Conservation (phyloP, 2,329 filamentous ascomycete genomes). For the Paracamarosporium sp. region DNA sequence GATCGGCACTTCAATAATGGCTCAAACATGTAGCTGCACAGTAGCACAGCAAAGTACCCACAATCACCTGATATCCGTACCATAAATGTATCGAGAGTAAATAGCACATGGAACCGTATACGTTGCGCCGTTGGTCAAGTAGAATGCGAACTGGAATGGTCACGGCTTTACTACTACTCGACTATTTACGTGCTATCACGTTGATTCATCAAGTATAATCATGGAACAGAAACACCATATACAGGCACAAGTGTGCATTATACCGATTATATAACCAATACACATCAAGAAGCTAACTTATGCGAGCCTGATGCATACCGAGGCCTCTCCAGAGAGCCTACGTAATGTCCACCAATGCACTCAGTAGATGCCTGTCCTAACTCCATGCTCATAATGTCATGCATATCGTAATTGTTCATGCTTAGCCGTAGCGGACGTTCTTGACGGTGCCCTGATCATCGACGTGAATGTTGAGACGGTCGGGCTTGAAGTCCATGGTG, state of each 20-base stretch:
- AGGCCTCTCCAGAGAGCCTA: not conserved
- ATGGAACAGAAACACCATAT: too few relatives aligned
- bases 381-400: not conserved
- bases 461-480: constrained; percentile 58
- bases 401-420: not conserved
- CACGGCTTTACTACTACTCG: too few relatives aligned
- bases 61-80: too few relatives aligned
- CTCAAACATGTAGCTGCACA: too few relatives aligned
- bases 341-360: not conserved
- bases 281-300: not conserved
- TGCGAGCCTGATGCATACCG: not conserved
- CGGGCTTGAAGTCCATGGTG: constrained; percentile 57
- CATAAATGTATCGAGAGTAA: too few relatives aligned
- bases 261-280: not conserved
- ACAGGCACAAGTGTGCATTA: not conserved
- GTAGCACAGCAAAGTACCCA: too few relatives aligned
- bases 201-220: too few relatives aligned
- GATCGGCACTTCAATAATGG: too few relatives aligned
- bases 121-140: too few relatives aligned
- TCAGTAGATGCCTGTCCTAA: not conserved
- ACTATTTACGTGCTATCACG: too few relatives aligned
- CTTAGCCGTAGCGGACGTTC: constrained; percentile 55
- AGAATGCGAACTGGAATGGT: too few relatives aligned
- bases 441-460: constrained; percentile 56
- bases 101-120: too few relatives aligned